Conservation (phyloP, 306 rosid genomes). For the Sophora flavescens region DNA sequence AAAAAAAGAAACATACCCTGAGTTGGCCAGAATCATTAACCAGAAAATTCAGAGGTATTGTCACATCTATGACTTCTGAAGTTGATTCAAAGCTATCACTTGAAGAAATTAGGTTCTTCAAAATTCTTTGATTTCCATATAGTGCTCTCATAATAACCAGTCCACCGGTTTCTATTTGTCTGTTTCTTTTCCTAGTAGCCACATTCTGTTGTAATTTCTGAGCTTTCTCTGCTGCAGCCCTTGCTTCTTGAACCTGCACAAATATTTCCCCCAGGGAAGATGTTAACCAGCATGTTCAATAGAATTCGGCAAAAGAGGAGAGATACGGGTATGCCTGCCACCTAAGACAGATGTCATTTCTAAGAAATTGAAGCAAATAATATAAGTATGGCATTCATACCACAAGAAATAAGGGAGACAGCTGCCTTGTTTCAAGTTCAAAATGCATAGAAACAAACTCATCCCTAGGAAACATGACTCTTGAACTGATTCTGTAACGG, state of each 20-base stretch:
- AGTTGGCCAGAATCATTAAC: constrained; percentile 87
- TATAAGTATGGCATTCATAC: background rate
- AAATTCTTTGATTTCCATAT: constrained; percentile 66
- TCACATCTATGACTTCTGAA: constrained; percentile 77
- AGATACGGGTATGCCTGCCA: background rate
- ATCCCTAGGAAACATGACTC: background rate
- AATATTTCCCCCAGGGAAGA: constrained; percentile 14
- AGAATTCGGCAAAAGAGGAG: constrained; percentile 16
- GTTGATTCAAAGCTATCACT: constrained; percentile 59
- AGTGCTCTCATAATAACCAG: constrained; percentile 77
- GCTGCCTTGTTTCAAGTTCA: background rate
- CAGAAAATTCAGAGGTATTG: constrained; percentile 86
- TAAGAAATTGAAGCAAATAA: background rate
- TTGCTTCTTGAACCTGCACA: constrained; percentile 81
- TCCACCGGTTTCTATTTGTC: constrained; percentile 80
- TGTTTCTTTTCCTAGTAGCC: constrained; percentile 83
- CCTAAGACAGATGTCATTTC: background rate
- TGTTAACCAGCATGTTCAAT: constrained; percentile 21
- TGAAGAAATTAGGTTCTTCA: constrained; percentile 60
- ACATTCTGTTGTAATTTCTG: constrained; percentile 84
- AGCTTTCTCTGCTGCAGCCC: constrained; percentile 88
- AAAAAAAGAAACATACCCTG: constrained; percentile 62
- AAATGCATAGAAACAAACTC: constrained; percentile 24
- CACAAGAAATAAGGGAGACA: background rate
- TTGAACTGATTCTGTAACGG: background rate